Percentiles rank a stretch among this genome's conserved stretches.
These are phyloP conservation scores for Cutaneotrichosporon mucoides DNA, from an alignment of 1,284 basidiomycete genomes.

Conservation along the genomic window DNA sequence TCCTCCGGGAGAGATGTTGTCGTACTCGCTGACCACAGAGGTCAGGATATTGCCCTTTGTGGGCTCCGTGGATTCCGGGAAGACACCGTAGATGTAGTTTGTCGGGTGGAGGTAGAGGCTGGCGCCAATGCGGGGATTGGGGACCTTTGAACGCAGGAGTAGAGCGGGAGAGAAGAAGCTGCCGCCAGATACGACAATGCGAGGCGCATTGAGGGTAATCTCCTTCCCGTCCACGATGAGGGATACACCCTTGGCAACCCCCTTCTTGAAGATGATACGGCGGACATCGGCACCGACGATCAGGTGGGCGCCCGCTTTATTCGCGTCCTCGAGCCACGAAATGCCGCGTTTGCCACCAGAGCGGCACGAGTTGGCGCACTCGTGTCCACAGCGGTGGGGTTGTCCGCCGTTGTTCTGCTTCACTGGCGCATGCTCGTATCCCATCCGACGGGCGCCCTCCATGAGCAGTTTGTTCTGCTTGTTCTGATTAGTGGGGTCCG, in stretches of 20 bases:
- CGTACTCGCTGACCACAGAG: conserved; percentile 43
- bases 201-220: conserved; percentile 40
- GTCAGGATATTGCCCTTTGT: conserved; percentile 53
- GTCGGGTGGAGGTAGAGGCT: conserved; percentile 52
- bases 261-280: conserved; percentile 42
- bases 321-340: conserved; percentile 24
- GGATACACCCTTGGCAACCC: conserved; percentile 29
- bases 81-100: conserved; percentile 49
- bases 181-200: conserved; percentile 49
- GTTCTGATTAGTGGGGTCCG: conserved; percentile 21
- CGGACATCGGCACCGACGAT: conserved; percentile 34
- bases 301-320: conserved; percentile 16
- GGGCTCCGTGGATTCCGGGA: conserved; percentile 48
- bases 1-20: conserved; percentile 40
- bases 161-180: conserved; percentile 51
- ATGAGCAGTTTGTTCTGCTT: conserved; percentile 21
- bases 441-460: conserved; percentile 25
- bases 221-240: conserved; percentile 24
- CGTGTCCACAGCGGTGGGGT: conserved; percentile 8
- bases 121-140: conserved; percentile 51
- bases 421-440: conserved; percentile 18
- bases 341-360: conserved; percentile 23
- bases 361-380: conserved; percentile 18
- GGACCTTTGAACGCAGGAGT: conserved; percentile 48
- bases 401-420: conserved; percentile 21